phyloP scores from a whole-genome alignment of 495 filamentous ascomycete genomes.

The Aspergillus incahuasiensis region DNA sequence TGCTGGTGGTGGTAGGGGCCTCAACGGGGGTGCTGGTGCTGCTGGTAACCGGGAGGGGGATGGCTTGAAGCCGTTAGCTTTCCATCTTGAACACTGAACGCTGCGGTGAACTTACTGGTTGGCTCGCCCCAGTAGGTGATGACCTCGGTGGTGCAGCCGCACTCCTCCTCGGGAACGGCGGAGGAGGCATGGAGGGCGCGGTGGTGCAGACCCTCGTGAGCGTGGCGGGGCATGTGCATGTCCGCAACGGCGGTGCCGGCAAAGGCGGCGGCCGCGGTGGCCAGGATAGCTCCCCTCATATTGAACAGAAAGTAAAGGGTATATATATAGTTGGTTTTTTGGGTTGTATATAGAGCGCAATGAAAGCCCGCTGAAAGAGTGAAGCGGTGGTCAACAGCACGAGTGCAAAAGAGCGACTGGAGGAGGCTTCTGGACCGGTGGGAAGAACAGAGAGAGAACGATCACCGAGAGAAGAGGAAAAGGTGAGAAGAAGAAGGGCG shows the following conservation, averaged over 20 bases:
- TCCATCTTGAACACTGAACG: neutral
- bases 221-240: slow-evolving; percentile 52
- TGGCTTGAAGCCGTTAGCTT: too few relatives aligned
- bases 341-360: slow-evolving; percentile 36
- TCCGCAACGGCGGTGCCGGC: slow-evolving; percentile 59
- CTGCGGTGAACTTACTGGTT: slow-evolving; percentile 45
- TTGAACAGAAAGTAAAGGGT: slow-evolving; percentile 27
- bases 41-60: neutral
- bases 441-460: slow-evolving; percentile 40
- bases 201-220: slow-evolving; percentile 57
- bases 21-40: neutral
- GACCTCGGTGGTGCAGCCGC: slow-evolving; percentile 67
- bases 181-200: slow-evolving; percentile 23
- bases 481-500: slow-evolving; percentile 31
- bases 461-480: slow-evolving; percentile 20
- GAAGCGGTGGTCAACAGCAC: slow-evolving; percentile 70
- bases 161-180: slow-evolving; percentile 38
- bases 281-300: slow-evolving; percentile 67
- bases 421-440: slow-evolving; percentile 44
- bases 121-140: slow-evolving; percentile 55
- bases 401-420: slow-evolving; percentile 33
- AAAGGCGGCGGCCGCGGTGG: slow-evolving; percentile 63
- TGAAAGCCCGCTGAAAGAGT: slow-evolving; percentile 95
- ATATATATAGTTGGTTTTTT: neutral
- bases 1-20: slow-evolving; percentile 6